Evolutionary conservation across 768 basidiomycete species (phyloP).

Genomic region (Lentinula edodes): DNA sequence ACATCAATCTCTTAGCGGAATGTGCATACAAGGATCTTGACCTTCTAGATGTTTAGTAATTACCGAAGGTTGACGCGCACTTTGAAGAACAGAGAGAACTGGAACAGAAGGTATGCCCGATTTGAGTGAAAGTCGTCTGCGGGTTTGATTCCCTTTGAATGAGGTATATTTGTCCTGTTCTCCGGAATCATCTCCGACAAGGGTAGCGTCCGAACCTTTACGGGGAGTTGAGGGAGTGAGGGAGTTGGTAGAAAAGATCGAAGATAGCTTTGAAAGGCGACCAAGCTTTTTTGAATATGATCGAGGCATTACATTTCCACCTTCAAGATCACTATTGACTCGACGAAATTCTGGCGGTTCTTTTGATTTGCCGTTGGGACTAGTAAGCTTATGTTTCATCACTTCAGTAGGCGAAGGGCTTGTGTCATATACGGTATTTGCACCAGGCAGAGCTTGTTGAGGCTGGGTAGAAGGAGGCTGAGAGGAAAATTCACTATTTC

Average conservation of each 20-base stretch:
- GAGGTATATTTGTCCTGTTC: conserved; percentile 5
- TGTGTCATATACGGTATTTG: not conserved
- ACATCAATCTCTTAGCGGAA: not conserved
- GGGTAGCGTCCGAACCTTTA: not conserved
- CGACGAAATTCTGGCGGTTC: not conserved
- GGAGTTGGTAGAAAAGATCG: not conserved
- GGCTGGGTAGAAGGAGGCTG: not conserved
- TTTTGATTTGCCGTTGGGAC: not conserved
- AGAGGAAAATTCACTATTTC: not conserved
- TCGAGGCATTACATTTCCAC: not conserved
- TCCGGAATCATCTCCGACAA: not conserved
- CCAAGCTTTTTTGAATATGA: not conserved
- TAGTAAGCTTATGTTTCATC: not conserved
- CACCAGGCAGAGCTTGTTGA: not conserved
- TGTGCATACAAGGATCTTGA: conserved; percentile 11
- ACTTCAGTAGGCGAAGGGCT: not conserved
- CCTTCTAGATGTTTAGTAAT: conserved; percentile 45
- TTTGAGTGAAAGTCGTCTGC: not conserved
- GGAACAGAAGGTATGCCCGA: conserved; percentile 10
- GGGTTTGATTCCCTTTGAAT: not conserved
- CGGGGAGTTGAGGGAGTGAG: not conserved
- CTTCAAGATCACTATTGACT: conserved; percentile 4
- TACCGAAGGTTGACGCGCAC: conserved; percentile 25
- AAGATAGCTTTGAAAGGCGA: not conserved
- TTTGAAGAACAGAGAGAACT: conserved; percentile 23